Conservation (phyloP, 306 rosid genomes). For the Glycyrrhiza uralensis region DNA sequence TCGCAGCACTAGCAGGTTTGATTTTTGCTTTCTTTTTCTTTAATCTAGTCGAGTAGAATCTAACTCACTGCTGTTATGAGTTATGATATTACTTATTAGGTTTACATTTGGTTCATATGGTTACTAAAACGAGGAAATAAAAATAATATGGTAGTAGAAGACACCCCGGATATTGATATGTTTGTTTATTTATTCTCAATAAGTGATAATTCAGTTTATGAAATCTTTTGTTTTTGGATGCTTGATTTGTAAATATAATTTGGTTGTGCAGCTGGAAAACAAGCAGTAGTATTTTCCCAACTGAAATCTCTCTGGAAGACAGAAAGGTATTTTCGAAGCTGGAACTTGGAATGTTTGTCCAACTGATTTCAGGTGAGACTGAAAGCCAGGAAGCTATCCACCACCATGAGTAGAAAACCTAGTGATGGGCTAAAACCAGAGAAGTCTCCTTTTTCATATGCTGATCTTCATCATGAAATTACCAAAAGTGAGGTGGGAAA, state of each 20-base stretch:
- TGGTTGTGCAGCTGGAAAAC: conserved; percentile 33
- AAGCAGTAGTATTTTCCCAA: conserved; percentile 23
- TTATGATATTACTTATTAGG: neutral
- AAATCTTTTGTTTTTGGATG: conserved; percentile 9
- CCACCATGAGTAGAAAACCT: conserved; percentile 45
- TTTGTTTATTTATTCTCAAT: neutral
- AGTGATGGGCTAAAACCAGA: conserved; percentile 40
- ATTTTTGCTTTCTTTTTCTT: neutral
- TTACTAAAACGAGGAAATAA: neutral
- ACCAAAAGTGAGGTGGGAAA: conserved; percentile 33
- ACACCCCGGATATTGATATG: neutral
- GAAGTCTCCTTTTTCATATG: conserved; percentile 49
- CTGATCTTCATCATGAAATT: conserved; percentile 54
- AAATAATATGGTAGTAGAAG: neutral
- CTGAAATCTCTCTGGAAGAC: conserved; percentile 21
- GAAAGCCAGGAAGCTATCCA: conserved; percentile 28
- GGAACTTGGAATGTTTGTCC: conserved; percentile 7
- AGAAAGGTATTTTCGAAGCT: conserved; percentile 16
- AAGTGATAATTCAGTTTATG: neutral
- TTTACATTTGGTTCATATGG: conserved; percentile 16
- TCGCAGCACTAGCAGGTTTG: conserved; percentile 6
- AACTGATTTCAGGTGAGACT: conserved; percentile 40
- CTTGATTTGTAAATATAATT: conserved; percentile 26
- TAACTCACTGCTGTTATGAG: neutral
- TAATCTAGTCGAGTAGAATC: neutral